A percentile compares a stretch with the other conserved stretches of the same genome.
Conservation (phyloP, 1,139 yeast genomes). For the Yamadazyma aaseri region DNA sequence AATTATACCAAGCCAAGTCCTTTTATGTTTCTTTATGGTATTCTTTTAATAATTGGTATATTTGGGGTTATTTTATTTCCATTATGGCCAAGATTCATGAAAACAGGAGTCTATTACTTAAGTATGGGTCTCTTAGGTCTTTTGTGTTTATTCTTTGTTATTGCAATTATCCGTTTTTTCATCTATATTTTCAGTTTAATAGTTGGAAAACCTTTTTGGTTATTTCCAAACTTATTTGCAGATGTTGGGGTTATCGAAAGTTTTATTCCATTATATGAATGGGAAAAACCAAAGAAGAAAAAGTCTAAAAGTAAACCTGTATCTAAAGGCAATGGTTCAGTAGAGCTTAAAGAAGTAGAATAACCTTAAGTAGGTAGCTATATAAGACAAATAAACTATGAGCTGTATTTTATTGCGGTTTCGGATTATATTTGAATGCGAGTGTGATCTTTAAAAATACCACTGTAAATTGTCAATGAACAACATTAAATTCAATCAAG, state of each 20-base stretch:
- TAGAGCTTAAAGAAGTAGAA: constrained; percentile 49
- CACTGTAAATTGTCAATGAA: no score
- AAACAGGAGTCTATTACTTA: constrained; percentile 86
- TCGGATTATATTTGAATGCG: no score
- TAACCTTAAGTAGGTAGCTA: constrained; percentile 15
- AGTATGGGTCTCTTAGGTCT: constrained; percentile 77
- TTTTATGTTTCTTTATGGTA: constrained; percentile 60
- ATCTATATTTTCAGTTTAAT: constrained; percentile 64
- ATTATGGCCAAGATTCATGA: constrained; percentile 90
- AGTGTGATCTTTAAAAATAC: no score
- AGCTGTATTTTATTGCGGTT: not conserved
- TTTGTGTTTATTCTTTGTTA: constrained; percentile 69
- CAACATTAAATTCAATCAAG: constrained; percentile 46
- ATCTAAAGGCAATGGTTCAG: constrained; percentile 25
- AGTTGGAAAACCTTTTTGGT: constrained; percentile 78
- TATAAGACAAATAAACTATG: not conserved
- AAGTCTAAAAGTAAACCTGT: constrained; percentile 19
- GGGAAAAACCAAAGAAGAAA: constrained; percentile 59
- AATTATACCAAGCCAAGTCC: constrained; percentile 76
- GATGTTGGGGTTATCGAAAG: constrained; percentile 94
- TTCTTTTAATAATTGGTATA: constrained; percentile 62
- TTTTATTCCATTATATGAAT: constrained; percentile 83
- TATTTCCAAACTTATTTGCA: constrained; percentile 92
- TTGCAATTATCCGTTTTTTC: constrained; percentile 78
- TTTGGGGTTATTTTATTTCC: constrained; percentile 88